phyloP scores from a whole-genome alignment of 306 rosid species.

The Myrica gale region DNA sequence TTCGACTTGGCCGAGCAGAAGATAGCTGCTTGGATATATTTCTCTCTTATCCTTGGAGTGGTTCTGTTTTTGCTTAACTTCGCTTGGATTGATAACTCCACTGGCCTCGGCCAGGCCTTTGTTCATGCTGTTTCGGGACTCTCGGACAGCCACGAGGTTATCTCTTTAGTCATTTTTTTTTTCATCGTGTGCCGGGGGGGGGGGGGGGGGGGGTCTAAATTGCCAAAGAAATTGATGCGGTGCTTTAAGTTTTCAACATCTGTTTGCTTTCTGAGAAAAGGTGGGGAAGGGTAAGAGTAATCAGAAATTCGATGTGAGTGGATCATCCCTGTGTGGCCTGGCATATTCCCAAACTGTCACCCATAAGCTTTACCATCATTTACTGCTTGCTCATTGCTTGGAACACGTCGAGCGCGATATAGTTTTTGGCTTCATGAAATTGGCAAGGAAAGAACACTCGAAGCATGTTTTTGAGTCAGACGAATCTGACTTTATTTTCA shows the following conservation, averaged over 20 bases:
- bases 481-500: neutral
- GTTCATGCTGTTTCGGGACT: constrained; percentile 59
- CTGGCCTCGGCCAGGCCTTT: constrained; percentile 65
- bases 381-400: neutral
- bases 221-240: neutral
- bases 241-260: neutral
- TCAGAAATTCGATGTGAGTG: neutral
- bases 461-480: neutral
- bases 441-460: no score
- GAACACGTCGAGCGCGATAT: neutral
- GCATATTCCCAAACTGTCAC: neutral
- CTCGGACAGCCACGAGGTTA: constrained; percentile 73
- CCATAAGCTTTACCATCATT: neutral
- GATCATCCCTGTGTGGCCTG: neutral
- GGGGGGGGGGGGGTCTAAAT: neutral
- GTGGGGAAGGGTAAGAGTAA: neutral
- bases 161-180: neutral
- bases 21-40: constrained; percentile 66
- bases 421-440: neutral
- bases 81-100: constrained; percentile 71
- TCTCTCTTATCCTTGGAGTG: constrained; percentile 55
- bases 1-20: constrained; percentile 66
- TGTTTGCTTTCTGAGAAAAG: neutral
- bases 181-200: neutral
- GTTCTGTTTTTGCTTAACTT: constrained; percentile 65